Conservation (phyloP, 2,329 filamentous ascomycete genomes). For the Dactylonectria estremocensis region DNA sequence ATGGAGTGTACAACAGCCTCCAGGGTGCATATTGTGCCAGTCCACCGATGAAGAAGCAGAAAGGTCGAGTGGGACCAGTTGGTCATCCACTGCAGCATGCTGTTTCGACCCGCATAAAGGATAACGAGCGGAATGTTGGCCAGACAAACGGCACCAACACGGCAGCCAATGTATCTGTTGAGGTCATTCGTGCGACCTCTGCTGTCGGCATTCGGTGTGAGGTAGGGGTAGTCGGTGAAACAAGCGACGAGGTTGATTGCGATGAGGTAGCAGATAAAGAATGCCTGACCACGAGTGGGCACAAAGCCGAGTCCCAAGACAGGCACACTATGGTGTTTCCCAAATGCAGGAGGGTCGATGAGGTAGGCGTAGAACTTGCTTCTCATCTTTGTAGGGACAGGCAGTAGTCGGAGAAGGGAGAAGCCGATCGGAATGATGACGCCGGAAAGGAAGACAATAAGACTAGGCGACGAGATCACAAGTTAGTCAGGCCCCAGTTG, state of each 20-base stretch:
- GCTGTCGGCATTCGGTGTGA: conserved; percentile 48
- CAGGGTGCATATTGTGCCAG: conserved; percentile 59
- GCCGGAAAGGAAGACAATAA: background rate
- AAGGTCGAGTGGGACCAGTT: conserved; percentile 64
- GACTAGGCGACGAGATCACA: background rate
- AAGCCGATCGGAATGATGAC: background rate
- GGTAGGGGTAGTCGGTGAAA: conserved; percentile 40
- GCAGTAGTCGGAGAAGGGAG: background rate
- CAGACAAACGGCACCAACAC: conserved; percentile 56
- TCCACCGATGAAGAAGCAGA: conserved; percentile 64
- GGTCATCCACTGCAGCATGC: conserved; percentile 61
- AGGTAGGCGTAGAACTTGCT: conserved; percentile 37
- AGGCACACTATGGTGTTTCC: conserved; percentile 35
- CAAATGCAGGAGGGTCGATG: conserved; percentile 39
- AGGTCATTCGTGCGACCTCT: background rate
- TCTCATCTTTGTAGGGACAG: background rate
- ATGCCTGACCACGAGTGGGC: conserved; percentile 58
- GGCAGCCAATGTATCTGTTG: background rate
- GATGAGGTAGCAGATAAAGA: conserved; percentile 58
- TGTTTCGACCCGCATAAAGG: conserved; percentile 62
- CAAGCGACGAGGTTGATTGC: conserved; percentile 55
- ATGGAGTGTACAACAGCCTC: conserved; percentile 63
- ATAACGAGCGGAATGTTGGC: conserved; percentile 57
- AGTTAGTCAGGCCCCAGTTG: no score
- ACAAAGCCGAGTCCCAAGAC: conserved; percentile 38